Evolutionary conservation across 2,329 filamentous ascomycete species (phyloP), one percentile per base, ranked within the genome.

Genomic region (Pestalotiopsis sp.): DNA sequence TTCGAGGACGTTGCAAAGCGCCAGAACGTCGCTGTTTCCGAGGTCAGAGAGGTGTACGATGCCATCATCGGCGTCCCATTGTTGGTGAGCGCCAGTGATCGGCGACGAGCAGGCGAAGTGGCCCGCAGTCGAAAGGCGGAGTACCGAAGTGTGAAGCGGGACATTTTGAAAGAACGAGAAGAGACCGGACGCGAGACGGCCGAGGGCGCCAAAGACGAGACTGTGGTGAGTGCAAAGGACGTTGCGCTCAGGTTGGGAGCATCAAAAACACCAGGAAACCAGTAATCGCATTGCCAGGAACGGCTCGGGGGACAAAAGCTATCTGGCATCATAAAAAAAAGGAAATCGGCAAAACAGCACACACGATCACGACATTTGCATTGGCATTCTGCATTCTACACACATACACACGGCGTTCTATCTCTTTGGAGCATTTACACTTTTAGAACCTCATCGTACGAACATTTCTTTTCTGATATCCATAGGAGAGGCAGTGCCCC

Each of bases 21-120:
- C 23, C 84, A 86, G 70, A 78, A 79, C 14, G 75, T 81, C 13
- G 71, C 82, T 0, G 77, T 82, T 9, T 79, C 81, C 49, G 84
- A 82, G 70, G 82, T 87, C 9, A 79, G 79, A 66, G 84, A 86
- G 38, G 80, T 84, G 17, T 86, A 86, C 68, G 78, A 80, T 0
- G 84, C 83, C 64, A 81, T 86, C 65, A 81, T 86, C 13, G 82
- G 85, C 70, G 78, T 86, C 4, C 84, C 84, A 1, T 76, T 86
- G 49, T 77, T 86, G 14, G 80, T 83, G 7, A 82, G 82, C 70
- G 80, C 82, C 6, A 81, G 80, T 2, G 83, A 85, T 71, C 79
- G 82, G 68, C 79, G 80, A 52, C 76, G 81, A 67, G 76, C 81
- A 61, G 83, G 82, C 5, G 80, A 75, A 56, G 73, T 85, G 38